phyloP scores from a whole-genome alignment of 2,329 filamentous ascomycete genomes.

The Pestalotiopsis sp. region DNA sequence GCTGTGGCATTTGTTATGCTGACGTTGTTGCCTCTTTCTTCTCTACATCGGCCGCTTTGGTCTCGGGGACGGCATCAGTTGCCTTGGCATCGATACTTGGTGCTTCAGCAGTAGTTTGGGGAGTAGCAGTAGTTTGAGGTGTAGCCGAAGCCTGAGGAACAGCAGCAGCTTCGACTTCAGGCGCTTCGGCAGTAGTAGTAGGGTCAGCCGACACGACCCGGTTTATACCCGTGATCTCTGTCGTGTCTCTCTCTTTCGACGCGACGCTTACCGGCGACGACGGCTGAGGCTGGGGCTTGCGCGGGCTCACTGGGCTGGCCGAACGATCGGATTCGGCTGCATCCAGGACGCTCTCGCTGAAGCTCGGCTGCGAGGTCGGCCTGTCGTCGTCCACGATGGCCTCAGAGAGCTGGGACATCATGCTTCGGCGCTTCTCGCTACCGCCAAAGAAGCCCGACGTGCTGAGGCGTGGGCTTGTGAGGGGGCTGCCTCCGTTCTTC shows the following conservation, averaged over 20 bases:
- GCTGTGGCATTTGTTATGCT: neutral
- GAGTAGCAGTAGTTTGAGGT: neutral
- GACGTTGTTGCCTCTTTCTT: neutral
- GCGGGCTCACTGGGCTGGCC: conserved; percentile 27
- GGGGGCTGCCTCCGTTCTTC: conserved; percentile 33
- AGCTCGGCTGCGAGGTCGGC: conserved; percentile 44
- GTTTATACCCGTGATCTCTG: conserved; percentile 12
- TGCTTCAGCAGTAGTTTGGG: neutral
- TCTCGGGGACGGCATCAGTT: neutral
- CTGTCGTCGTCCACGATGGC: conserved; percentile 28
- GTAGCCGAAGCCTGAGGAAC: neutral
- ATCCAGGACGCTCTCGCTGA: conserved; percentile 49
- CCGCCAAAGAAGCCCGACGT: conserved; percentile 42
- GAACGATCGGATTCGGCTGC: conserved; percentile 29
- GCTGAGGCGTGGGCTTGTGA: conserved; percentile 36
- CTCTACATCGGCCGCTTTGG: neutral
- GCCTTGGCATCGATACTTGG: neutral
- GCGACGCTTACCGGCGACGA: neutral
- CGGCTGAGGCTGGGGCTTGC: conserved; percentile 18
- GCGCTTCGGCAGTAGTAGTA: neutral
- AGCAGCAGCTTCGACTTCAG: neutral
- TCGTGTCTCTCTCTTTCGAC: conserved; percentile 15
- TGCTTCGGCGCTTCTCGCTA: conserved; percentile 32
- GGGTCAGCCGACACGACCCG: conserved; percentile 10
- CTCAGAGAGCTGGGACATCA: conserved; percentile 20